A percentile compares a stretch with the other conserved stretches of the same genome.
Conservation (phyloP, 768 basidiomycete genomes). For the Tephrocybe sp. region DNA sequence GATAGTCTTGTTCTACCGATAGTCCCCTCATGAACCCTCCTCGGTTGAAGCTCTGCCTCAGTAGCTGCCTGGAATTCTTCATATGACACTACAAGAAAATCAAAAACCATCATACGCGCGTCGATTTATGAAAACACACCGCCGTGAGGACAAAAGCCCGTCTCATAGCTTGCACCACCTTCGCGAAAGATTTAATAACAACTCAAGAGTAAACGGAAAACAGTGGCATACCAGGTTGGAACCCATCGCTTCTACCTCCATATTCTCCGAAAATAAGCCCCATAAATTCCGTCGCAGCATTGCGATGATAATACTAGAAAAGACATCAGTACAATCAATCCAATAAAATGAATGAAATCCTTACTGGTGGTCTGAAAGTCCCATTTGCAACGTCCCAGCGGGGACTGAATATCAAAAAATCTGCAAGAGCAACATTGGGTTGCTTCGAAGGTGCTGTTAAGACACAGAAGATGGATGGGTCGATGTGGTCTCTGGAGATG, state of each 20-base stretch:
- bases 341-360: constrained; percentile 10
- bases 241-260: constrained; percentile 60
- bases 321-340: not conserved
- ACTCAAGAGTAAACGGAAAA: not conserved
- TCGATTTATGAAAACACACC: constrained; percentile 28
- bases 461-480: constrained; percentile 67
- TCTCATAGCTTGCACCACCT: constrained; percentile 58
- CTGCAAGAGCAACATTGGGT: constrained; percentile 53
- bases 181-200: not conserved
- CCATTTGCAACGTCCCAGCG: constrained; percentile 60
- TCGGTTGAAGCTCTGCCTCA: constrained; percentile 48
- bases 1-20: constrained; percentile 35
- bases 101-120: not conserved
- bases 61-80: constrained; percentile 59
- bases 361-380: constrained; percentile 60
- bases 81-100: constrained; percentile 42
- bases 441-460: constrained; percentile 65
- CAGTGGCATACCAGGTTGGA: constrained; percentile 44
- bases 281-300: constrained; percentile 62
- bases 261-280: constrained; percentile 62
- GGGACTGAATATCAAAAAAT: constrained; percentile 63
- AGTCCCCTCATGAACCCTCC: constrained; percentile 49
- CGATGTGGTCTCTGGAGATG: constrained; percentile 67
- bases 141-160: constrained; percentile 64
- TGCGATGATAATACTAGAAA: constrained; percentile 60